Conservation (phyloP, 164 flowering plant genomes). For the Berberis thunbergii region DNA sequence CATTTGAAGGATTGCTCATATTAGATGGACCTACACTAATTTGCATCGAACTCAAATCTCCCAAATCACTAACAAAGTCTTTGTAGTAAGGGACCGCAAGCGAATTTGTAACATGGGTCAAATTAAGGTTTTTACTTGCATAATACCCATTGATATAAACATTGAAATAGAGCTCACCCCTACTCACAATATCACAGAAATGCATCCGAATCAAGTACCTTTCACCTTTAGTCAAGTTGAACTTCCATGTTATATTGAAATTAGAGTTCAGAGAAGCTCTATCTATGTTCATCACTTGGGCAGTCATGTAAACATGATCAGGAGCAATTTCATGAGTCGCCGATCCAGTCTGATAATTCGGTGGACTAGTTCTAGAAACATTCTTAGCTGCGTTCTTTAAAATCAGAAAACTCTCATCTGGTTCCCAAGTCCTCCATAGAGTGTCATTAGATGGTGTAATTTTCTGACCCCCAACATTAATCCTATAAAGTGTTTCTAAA, state of each 20-base stretch:
- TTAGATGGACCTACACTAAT: slow-evolving; percentile 69
- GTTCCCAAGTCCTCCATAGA: slow-evolving; percentile 74
- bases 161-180: slow-evolving; percentile 42
- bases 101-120: too few species aligned
- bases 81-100: slow-evolving; percentile 55
- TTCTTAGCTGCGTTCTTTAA: slow-evolving; percentile 40
- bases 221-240: slow-evolving; percentile 14
- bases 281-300: slow-evolving; percentile 55
- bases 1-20: slow-evolving; percentile 16
- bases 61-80: slow-evolving; percentile 47
- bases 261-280: slow-evolving; percentile 8
- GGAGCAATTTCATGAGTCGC: slow-evolving; percentile 29
- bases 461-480: slow-evolving; percentile 68
- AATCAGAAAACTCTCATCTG: slow-evolving; percentile 53
- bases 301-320: slow-evolving; percentile 66
- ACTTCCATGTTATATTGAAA: slow-evolving; percentile 64
- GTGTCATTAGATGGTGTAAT: slow-evolving; percentile 69
- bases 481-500: slow-evolving; percentile 53
- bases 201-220: slow-evolving; percentile 63
- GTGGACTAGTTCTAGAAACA: slow-evolving; percentile 11
- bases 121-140: slow-evolving; percentile 49
- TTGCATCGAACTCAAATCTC: slow-evolving; percentile 14
- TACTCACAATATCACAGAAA: slow-evolving; percentile 81
- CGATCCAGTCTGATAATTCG: slow-evolving; percentile 42
- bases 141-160: slow-evolving; percentile 44